Evolutionary conservation across 2,329 filamentous ascomycete genomes (phyloP).

Genomic region (Elsinoe ampelina): DNA sequence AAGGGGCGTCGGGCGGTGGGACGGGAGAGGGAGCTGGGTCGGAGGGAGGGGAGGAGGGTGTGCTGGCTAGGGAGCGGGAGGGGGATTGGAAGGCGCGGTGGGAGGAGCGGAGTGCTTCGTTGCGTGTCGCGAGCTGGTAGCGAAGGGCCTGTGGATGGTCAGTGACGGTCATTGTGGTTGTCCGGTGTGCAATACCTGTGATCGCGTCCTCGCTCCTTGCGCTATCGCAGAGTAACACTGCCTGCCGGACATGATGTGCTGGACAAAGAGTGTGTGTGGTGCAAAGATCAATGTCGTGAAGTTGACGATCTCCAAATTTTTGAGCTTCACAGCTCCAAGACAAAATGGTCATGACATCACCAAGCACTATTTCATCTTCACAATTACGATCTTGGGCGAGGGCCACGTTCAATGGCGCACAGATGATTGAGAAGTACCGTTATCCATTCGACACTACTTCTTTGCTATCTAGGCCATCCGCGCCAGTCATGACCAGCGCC

Average conservation of each 20-base stretch:
- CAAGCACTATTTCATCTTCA: not conserved
- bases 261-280: not conserved
- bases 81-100: not conserved
- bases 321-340: not conserved
- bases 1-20: slow-evolving; percentile 2
- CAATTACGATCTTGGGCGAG: not conserved
- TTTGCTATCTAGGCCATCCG: slow-evolving; percentile 10
- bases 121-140: slow-evolving; percentile 6
- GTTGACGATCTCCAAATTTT: not conserved
- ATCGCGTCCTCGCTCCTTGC: slow-evolving; percentile 12
- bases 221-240: not conserved
- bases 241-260: not conserved
- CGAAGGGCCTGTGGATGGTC: slow-evolving; percentile 10
- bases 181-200: not conserved
- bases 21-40: not conserved
- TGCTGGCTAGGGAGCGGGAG: not conserved
- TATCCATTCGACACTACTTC: slow-evolving; percentile 5
- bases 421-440: not conserved
- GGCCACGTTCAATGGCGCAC: not conserved
- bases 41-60: not conserved
- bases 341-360: slow-evolving; percentile 14
- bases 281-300: not conserved
- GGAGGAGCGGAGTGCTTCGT: not conserved
- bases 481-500: slow-evolving; percentile 4
- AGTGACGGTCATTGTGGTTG: not conserved